Evolutionary conservation across 805 yeast genomes (phyloP), one percentile per base, ranked within the genome.

Genomic region (Schizosaccharomyces osmophilus): DNA sequence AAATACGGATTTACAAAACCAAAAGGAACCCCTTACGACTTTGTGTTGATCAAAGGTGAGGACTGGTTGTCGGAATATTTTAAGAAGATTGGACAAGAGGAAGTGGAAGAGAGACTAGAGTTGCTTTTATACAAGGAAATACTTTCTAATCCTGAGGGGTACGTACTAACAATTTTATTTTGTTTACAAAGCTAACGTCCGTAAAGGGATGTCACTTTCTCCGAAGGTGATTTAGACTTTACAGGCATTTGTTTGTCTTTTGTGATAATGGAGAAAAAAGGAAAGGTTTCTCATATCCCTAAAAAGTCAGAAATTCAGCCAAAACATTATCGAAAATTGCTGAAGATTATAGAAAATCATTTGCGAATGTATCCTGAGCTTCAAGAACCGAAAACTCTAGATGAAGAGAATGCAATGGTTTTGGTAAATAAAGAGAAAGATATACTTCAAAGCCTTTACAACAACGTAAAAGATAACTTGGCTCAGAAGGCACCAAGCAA

Each of bases 1-100:
- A 78, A 95, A 62, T 90, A 90, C 66, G 98, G 98, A 0, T 90
- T 86, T 67, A 93, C 87, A 31, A 96, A 89, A 71, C 70, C 73
- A 64, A 76, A 75, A 24, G 86, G 87, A 6, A 51, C 57, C 1
- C 31, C 57, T 24, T 17, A 22, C 6, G 57, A 51, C 13, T 51
- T 24, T 51, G 57, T 26, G 19, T 51, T 51, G 36, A 51, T 51
- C 8, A 51, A 51, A 29, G 19, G 32, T 17, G 57, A 51, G 36
- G 31, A 51, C 36, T 51, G 57, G 57, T 17, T 29, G 8, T 29
- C 57, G 19, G 36, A 51, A 29, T 51, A 51, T 29, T 4, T 51
- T 6, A 17, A 51, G 15, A 51, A 51, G 39, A 22, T 51, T 51
- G 57, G 57, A 51, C 19, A 24, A 24, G 57, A 51, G n/a, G 57